Percentiles rank a stretch among this genome's conserved stretches.
These are phyloP conservation scores for Rhinocladiella mackenziei DNA, from an alignment of 2,329 filamentous ascomycete species.

Conservation along the genomic window DNA sequence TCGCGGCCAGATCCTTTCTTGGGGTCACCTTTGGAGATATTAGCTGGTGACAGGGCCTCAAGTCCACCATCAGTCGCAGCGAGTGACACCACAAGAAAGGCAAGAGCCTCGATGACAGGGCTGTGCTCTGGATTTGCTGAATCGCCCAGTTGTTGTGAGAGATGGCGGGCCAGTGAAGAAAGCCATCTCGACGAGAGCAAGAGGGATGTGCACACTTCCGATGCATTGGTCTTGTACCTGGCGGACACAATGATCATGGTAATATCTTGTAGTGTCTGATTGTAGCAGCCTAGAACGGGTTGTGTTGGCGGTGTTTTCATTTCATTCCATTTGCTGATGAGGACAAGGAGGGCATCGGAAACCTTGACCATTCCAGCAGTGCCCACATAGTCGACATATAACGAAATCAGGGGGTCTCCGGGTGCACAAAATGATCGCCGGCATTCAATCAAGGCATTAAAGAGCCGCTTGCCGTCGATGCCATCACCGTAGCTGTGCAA, in stretches of 20 bases:
- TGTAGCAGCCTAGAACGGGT: conserved; percentile 9
- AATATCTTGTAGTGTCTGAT: conserved; percentile 21
- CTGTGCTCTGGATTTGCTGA: conserved; percentile 4
- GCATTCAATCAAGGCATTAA: conserved; percentile 21
- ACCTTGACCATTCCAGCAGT: conserved; percentile 14
- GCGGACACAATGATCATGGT: conserved; percentile 21
- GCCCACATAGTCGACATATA: conserved; percentile 25
- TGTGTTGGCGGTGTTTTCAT: not conserved
- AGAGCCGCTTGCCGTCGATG: conserved; percentile 19
- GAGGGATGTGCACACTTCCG: conserved; percentile 12
- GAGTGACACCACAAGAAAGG: conserved; percentile 20
- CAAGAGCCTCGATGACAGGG: conserved; percentile 21
- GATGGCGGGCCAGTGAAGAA: conserved; percentile 8
- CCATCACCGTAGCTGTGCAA: conserved; percentile 4
- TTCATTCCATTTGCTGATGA: conserved; percentile 22
- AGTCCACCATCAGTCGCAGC: conserved; percentile 20
- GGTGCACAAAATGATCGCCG: conserved; percentile 23
- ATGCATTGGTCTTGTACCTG: conserved; percentile 10
- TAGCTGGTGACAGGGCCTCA: conserved; percentile 14
- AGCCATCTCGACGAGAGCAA: conserved; percentile 24
- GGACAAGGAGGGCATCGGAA: conserved; percentile 20
- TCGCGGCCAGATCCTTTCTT: not conserved
- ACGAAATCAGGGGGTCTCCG: conserved; percentile 27
- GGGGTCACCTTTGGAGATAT: not conserved
- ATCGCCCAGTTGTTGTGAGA: conserved; percentile 8